Base-by-base conservation (phyloP, 805 yeast genomes). In the Komagataella ulmi region DNA sequence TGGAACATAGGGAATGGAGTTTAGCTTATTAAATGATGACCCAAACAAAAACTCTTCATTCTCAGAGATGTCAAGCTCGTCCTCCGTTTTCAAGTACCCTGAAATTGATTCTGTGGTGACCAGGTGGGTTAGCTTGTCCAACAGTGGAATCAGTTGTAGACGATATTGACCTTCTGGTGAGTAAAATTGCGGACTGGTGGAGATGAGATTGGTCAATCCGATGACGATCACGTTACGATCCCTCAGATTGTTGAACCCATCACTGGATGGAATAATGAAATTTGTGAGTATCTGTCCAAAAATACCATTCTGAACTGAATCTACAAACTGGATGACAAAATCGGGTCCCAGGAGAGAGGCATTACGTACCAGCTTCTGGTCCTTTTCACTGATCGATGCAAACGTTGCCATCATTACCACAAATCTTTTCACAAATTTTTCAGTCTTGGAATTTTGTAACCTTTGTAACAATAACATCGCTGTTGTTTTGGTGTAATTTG, bases 391-490 rank as follows among this genome's bases (percentile, higher is more conserved):
- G n/a, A 67, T 59, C 2, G 61, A 51, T 48, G 60, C 59, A 10
- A 68, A 51, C 14, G 64, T 59, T 47, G 66, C 74, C 8, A 86
- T 59, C 59, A 90, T 86, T 2, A 82, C 69, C 17, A 85, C 76
- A 54, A 91, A 77, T 58, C 83, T 75, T 57, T 85, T 79, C 24
- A 85, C 80, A 63, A 76, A 91, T 63, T 83, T 84, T 52, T 88
- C 96, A 2, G 97, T 88, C 62, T 86, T 77, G 0, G 89, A 79
- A 55, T 74, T 78, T 60, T 89, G 91, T 58, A 95, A 73, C 58
- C 97, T 77, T 56, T 88, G 86, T 57, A 93, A 69, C 43, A 95
- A 65, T 51, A 95, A 70, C 44, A 83, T 73, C 0, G 91, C 88
- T 54, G 93, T 77, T 61, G 88, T 87, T 53, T 79, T 81, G 53